Evolutionary conservation across 2,329 filamentous ascomycete genomes (phyloP).

Genomic region (Alternaria novae-zelandiae): DNA sequence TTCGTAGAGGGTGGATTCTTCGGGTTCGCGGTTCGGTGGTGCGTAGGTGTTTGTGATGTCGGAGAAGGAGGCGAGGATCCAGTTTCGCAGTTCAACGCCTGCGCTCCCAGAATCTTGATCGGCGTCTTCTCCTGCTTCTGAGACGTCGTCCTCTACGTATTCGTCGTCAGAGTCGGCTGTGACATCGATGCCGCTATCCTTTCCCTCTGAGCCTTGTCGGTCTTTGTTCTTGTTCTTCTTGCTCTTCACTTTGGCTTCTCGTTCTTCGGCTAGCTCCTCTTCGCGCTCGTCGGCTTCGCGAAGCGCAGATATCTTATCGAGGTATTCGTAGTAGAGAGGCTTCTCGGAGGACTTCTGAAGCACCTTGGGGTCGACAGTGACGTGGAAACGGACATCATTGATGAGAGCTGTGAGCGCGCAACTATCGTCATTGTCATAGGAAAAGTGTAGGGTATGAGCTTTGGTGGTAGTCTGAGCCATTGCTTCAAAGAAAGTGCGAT

Average conservation of each 20-base stretch:
- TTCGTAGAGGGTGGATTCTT: constrained; percentile 18
- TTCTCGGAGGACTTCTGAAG: constrained; percentile 21
- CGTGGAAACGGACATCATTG: constrained; percentile 28
- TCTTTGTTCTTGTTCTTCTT: not conserved
- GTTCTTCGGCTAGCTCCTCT: constrained; percentile 10
- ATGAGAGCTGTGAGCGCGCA: constrained; percentile 21
- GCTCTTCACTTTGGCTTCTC: not conserved
- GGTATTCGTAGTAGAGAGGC: constrained; percentile 23
- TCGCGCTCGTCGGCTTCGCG: constrained; percentile 24
- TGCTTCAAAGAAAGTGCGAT: not conserved
- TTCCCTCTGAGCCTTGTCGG: constrained; percentile 12
- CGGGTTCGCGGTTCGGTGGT: constrained; percentile 20
- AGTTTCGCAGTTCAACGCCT: constrained; percentile 20
- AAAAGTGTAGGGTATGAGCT: constrained; percentile 20
- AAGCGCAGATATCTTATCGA: constrained; percentile 19
- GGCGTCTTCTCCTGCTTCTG: constrained; percentile 18
- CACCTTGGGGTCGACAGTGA: constrained; percentile 13
- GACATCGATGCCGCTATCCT: constrained; percentile 24
- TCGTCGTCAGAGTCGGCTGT: constrained; percentile 18
- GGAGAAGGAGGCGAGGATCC: constrained; percentile 16
- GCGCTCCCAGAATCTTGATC: constrained; percentile 24
- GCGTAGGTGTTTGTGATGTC: constrained; percentile 16
- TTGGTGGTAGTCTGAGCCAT: constrained; percentile 17
- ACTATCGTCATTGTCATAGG: constrained; percentile 20
- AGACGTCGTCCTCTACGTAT: constrained; percentile 5